These are phyloP conservation scores for Acacia melanoxylon DNA, from an alignment of 306 rosid species.

Conservation along the genomic window DNA sequence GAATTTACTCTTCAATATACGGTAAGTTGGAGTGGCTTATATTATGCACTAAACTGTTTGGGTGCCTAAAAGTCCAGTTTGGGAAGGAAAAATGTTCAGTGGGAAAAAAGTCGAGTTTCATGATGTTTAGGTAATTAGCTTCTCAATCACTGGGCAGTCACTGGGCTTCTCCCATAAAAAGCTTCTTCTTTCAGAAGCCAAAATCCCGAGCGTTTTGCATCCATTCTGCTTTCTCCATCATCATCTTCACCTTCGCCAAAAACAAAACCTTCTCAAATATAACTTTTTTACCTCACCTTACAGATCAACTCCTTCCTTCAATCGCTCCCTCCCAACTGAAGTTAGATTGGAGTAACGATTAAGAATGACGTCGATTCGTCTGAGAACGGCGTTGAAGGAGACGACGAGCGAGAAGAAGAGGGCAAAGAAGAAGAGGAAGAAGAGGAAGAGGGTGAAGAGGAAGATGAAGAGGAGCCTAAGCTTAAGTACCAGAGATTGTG, in stretches of 20 bases:
- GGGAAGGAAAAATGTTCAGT: too few species aligned
- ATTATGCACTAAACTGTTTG: too few species aligned
- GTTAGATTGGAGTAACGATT: not conserved
- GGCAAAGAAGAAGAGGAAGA: conserved; percentile 53
- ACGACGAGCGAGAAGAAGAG: conserved; percentile 76
- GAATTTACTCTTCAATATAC: too few species aligned
- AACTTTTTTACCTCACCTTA: not conserved
- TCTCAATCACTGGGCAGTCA: too few species aligned
- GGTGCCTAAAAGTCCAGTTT: too few species aligned
- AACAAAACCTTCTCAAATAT: not conserved
- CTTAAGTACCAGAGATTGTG: conserved; percentile 92
- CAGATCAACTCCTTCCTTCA: too few species aligned
- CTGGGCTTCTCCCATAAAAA: too few species aligned
- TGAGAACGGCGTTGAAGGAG: conserved; percentile 78
- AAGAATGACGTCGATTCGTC: conserved; percentile 44
- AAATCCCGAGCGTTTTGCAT: too few species aligned
- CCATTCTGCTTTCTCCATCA: not conserved
- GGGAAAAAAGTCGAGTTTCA: too few species aligned
- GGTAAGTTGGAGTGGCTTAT: too few species aligned
- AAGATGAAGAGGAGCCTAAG: conserved; percentile 69
- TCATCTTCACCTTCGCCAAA: not conserved
- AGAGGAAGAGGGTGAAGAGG: conserved; percentile 48
- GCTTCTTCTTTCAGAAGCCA: too few species aligned
- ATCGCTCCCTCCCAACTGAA: not conserved
- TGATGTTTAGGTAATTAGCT: too few species aligned